phyloP scores from a whole-genome alignment of 2,329 filamentous ascomycete genomes.

The Thielaviopsis euricoi region DNA sequence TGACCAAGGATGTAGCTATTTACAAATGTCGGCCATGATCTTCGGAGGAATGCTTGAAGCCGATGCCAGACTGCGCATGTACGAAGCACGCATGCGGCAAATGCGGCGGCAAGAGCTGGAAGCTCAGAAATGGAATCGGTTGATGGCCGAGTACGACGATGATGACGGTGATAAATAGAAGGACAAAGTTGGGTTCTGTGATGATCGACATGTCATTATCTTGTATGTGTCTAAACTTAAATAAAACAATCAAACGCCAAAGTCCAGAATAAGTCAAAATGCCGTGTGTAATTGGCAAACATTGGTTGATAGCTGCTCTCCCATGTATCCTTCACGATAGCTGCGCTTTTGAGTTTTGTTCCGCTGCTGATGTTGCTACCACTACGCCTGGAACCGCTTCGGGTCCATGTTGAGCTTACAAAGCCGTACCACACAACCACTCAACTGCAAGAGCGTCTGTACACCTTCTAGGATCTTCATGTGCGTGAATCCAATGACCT shows the following conservation, averaged over 20 bases:
- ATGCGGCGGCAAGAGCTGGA: constrained; percentile 47
- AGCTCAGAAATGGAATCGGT: constrained; percentile 50
- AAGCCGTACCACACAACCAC: constrained; percentile 77
- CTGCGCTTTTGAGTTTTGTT: not conserved
- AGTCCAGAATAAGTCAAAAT: not conserved
- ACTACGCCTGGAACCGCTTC: constrained; percentile 46
- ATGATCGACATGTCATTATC: not conserved
- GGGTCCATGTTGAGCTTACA: constrained; percentile 96
- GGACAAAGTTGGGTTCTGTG: not conserved
- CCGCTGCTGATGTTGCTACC: too few relatives aligned
- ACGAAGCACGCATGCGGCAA: constrained; percentile 48
- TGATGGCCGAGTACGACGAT: constrained; percentile 42
- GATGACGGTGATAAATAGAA: constrained; percentile 21
- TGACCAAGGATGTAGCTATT: constrained; percentile 38
- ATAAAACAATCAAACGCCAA: constrained; percentile 1
- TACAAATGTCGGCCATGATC: constrained; percentile 80
- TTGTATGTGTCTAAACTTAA: not conserved
- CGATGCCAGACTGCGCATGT: constrained; percentile 48
- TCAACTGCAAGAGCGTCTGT: constrained; percentile 84
- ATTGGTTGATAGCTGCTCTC: not conserved
- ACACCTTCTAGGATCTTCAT: constrained; percentile 99
- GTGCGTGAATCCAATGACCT: constrained; percentile 96
- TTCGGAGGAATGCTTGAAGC: constrained; percentile 62
- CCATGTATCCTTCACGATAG: not conserved
- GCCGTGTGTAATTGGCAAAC: not conserved